Base-by-base conservation (phyloP, 1,284 basidiomycete species). In the Exobasidium rhododendri region DNA sequence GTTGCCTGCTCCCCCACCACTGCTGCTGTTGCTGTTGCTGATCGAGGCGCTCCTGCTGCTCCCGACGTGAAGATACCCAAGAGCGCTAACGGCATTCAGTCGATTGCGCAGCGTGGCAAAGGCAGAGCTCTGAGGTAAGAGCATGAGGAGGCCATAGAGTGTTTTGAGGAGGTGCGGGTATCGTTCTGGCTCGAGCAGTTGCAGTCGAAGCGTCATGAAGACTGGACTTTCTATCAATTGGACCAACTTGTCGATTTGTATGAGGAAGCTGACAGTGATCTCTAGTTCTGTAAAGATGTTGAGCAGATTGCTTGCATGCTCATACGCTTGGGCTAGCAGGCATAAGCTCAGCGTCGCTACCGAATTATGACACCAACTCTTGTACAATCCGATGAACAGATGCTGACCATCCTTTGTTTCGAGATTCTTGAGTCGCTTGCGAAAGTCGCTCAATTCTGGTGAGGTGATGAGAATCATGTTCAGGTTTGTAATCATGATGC, bases 351-450 rank as follows among this genome's bases (percentile, higher is more conserved):
- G 96, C 0, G 93, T 92, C 0, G 96, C 90, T 26, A 98, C 93
- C 0, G 96, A 90, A 76, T 97, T 97, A 78, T 98, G 96, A 80
- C 93, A 97, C 94, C 96, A 99, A 44, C 92, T 97, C 40, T 92
- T 86, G 78, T 98, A 98, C 20, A 99, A 82, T 0, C 89, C 90
- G 1, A 89, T 90, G 78, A 98, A 99, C 26, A 98, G 81, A 5
- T 87, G 87, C 82, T 97, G 92, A 0, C 94, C 93, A 69, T 98
- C 96, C 87, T 65, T 51, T 45, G 74, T 92, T 74, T 98, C 96
- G 52, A 97, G 82, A 71, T 89, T 94, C 81, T 94, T 96, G 60
- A 99, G 82, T 61, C 93, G 84, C 77, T 90, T 90, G 61, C 96
- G 85, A 81, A 98, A 97, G 67, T 97, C 94, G 3, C 88, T 86